Percentiles rank a stretch among this genome's conserved stretches.
phyloP scores from a whole-genome alignment of 768 basidiomycete genomes.

The Pleurotus tuber-regium region DNA sequence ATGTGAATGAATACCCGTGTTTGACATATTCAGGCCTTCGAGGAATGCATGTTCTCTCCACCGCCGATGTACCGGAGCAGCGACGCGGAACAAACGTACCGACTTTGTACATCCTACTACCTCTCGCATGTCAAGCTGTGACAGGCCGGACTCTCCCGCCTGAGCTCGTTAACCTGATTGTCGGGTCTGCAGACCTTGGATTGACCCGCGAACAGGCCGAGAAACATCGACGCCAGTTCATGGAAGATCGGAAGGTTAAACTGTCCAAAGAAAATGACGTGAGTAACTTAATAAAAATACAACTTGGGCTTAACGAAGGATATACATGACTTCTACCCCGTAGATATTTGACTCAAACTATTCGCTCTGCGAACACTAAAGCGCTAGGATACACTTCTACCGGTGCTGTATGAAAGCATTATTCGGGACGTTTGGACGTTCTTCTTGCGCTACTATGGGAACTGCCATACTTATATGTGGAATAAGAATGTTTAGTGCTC shows the following conservation, averaged over 20 bases:
- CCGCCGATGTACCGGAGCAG: neutral
- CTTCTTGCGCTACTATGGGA: too few species aligned
- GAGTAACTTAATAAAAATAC: neutral
- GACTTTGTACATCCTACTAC: neutral
- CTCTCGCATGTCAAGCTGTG: neutral
- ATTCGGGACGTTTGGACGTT: too few species aligned
- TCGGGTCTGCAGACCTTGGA: conserved; percentile 2
- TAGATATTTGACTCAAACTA: neutral
- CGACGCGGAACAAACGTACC: neutral
- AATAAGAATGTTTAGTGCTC: too few species aligned
- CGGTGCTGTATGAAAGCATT: too few species aligned
- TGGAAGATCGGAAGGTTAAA: conserved; percentile 8
- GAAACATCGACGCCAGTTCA: conserved; percentile 8
- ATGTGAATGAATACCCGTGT: neutral
- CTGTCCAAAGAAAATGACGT: neutral
- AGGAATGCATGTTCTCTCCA: neutral
- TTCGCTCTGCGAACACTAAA: conserved; percentile 5
- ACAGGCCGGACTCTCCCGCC: neutral
- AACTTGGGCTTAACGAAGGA: neutral
- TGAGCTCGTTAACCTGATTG: conserved; percentile 1
- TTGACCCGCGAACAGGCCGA: conserved; percentile 10
- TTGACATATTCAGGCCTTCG: neutral
- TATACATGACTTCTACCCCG: neutral
- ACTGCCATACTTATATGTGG: too few species aligned
- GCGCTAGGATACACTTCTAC: too few species aligned